Conservation (phyloP, 2,329 filamentous ascomycete species). For the Microcyclospora pomicola region DNA sequence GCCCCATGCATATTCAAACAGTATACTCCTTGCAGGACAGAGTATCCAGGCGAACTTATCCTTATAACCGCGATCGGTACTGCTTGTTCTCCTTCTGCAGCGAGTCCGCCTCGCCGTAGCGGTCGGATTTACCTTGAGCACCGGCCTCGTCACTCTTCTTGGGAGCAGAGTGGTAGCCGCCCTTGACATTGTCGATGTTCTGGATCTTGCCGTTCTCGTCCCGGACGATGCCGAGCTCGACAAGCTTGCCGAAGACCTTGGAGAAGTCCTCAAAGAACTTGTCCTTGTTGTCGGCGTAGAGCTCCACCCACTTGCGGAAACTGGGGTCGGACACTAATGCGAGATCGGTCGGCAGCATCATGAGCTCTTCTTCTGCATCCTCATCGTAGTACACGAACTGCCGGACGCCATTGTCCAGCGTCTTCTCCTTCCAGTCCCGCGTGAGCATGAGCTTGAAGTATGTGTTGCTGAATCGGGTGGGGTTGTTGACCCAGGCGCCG, state of each 20-base stretch:
- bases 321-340: constrained; percentile 39
- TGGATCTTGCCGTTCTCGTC: constrained; percentile 39
- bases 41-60: too few species aligned
- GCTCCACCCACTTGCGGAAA: constrained; percentile 44
- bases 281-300: constrained; percentile 48
- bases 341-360: constrained; percentile 55
- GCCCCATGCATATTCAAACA: too few species aligned
- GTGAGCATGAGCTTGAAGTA: constrained; percentile 41
- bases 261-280: constrained; percentile 48
- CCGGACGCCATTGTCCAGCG: constrained; percentile 36
- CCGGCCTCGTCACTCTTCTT: constrained; percentile 38
- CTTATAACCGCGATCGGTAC: constrained; percentile 28
- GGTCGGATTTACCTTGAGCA: constrained; percentile 21
- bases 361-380: constrained; percentile 42
- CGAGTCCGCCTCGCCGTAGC: constrained; percentile 26
- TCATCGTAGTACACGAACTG: constrained; percentile 49
- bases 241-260: constrained; percentile 44
- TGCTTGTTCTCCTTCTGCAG: constrained; percentile 29
- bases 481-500: constrained; percentile 37
- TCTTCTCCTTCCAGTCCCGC: constrained; percentile 42
- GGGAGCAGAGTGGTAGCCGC: constrained; percentile 43
- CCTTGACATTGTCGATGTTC: constrained; percentile 44
- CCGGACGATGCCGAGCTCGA: constrained; percentile 46
- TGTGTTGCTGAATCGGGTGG: constrained; percentile 45
- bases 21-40: too few species aligned